These are phyloP conservation scores for Boletus tomentosulus DNA, from an alignment of 768 basidiomycete genomes.

Conservation along the genomic window DNA sequence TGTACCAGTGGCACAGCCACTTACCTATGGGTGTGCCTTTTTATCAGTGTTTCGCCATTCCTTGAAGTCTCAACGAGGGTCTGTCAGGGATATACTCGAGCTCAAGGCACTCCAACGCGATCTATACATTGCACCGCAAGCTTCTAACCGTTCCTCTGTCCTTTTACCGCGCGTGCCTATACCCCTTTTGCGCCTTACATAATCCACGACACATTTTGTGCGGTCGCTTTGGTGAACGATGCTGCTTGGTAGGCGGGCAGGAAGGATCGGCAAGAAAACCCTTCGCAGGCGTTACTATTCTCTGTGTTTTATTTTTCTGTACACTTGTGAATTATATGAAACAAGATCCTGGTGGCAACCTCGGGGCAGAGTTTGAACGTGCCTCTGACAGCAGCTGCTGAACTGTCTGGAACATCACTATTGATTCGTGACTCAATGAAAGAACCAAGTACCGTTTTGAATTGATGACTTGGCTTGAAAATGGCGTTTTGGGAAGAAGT, in stretches of 20 bases:
- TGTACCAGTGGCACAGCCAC: slow-evolving; percentile 53
- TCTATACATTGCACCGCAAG: slow-evolving; percentile 55
- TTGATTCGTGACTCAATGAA: too few relatives aligned
- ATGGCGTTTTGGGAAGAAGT: too few relatives aligned
- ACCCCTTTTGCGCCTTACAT: slow-evolving; percentile 53
- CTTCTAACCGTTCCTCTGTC: slow-evolving; percentile 38
- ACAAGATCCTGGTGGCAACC: too few relatives aligned
- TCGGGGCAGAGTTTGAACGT: too few relatives aligned
- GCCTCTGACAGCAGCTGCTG: too few relatives aligned
- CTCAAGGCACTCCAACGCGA: slow-evolving; percentile 66
- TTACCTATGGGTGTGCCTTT: slow-evolving; percentile 65
- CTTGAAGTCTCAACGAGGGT: neutral
- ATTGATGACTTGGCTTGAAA: too few relatives aligned
- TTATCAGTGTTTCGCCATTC: neutral
- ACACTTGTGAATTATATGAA: neutral
- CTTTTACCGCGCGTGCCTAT: slow-evolving; percentile 57
- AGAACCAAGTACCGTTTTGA: too few relatives aligned
- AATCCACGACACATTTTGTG: neutral
- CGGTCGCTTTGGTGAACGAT: neutral
- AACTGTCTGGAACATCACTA: too few relatives aligned
- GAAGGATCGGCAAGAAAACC: neutral
- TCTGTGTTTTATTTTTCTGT: neutral
- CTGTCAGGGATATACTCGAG: slow-evolving; percentile 56
- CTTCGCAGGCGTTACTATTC: neutral
- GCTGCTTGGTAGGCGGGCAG: too few relatives aligned